Percentiles rank a stretch among this genome's conserved stretches.
These are phyloP conservation scores for Coemansia sp. DNA, from an alignment of 192 early-diverging fungal species.

Conservation along the genomic window DNA sequence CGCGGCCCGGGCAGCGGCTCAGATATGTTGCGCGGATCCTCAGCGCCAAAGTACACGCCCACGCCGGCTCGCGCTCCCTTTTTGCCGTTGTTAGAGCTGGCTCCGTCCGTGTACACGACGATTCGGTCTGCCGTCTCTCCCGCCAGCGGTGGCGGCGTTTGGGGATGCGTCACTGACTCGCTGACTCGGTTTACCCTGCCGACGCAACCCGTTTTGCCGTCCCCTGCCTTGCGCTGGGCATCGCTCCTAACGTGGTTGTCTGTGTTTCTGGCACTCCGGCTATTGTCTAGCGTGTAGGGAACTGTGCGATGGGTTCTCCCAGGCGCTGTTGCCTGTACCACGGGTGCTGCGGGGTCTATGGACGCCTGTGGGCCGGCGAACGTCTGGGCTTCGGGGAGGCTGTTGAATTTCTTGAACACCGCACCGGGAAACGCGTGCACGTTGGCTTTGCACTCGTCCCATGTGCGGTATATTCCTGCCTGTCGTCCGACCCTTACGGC, in stretches of 20 bases:
- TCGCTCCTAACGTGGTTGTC: not conserved
- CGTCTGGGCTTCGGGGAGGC: slow-evolving; percentile 53
- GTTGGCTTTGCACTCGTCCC: slow-evolving; percentile 65
- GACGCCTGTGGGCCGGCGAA: slow-evolving; percentile 42
- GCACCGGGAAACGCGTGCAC: slow-evolving; percentile 58
- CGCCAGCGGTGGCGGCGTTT: not conserved
- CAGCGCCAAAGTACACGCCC: slow-evolving; percentile 79
- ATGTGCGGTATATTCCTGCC: slow-evolving; percentile 34
- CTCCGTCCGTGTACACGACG: slow-evolving; percentile 83
- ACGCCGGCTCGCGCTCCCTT: slow-evolving; percentile 69
- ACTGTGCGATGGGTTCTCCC: not conserved
- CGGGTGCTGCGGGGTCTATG: not conserved
- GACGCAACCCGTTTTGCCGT: not conserved
- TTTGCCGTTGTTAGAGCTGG: slow-evolving; percentile 70
- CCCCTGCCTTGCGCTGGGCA: not conserved
- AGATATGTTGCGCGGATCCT: slow-evolving; percentile 69
- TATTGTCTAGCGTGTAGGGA: not conserved
- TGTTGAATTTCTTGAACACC: slow-evolving; percentile 63
- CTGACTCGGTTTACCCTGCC: not conserved
- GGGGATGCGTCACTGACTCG: not conserved
- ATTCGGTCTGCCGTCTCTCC: slow-evolving; percentile 21
- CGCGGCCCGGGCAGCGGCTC: slow-evolving; percentile 52
- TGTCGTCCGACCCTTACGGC: slow-evolving; percentile 35
- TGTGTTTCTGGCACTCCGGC: not conserved
- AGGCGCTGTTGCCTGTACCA: not conserved